Evolutionary conservation across 371 early-diverging fungal genomes (phyloP).

Genomic region (Coemansia sp.): DNA sequence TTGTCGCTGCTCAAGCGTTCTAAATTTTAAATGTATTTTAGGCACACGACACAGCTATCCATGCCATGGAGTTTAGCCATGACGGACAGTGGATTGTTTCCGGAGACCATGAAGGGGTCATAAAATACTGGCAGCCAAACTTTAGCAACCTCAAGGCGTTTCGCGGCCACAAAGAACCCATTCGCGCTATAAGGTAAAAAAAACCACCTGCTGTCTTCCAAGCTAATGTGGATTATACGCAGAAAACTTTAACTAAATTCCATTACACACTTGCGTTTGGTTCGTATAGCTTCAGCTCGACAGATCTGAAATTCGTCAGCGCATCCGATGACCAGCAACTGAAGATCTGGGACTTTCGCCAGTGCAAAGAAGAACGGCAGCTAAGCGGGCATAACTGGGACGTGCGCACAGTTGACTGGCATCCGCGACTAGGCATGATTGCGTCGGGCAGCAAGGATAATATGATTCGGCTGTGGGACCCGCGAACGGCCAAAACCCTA

Average conservation of each 20-base stretch:
- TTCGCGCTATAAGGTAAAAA: constrained; percentile 76
- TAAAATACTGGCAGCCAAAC: constrained; percentile 99
- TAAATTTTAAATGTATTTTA: background rate
- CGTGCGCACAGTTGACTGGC: constrained; percentile 99
- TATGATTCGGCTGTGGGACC: constrained; percentile 99
- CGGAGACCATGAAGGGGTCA: constrained; percentile 93
- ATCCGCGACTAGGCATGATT: constrained; percentile 91
- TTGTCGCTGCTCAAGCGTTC: too few relatives aligned
- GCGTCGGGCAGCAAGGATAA: constrained; percentile 99
- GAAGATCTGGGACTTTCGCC: constrained; percentile 97
- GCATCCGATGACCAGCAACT: constrained; percentile 98
- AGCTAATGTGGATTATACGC: background rate
- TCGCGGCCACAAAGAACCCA: constrained; percentile 90
- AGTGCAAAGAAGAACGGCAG: constrained; percentile 81
- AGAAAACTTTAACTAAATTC: background rate
- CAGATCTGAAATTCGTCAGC: constrained; percentile 96
- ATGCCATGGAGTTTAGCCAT: constrained; percentile 99
- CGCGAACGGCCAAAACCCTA: constrained; percentile 85
- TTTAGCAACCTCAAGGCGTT: constrained; percentile 97
- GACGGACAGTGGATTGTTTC: constrained; percentile 97
- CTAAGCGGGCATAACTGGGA: constrained; percentile 99
- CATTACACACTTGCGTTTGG: background rate
- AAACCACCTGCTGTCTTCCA: background rate
- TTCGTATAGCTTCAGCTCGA: constrained; percentile 71
- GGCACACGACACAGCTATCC: constrained; percentile 95